phyloP scores from a whole-genome alignment of 179 eudicot genomes.

The Nepenthes alata region DNA sequence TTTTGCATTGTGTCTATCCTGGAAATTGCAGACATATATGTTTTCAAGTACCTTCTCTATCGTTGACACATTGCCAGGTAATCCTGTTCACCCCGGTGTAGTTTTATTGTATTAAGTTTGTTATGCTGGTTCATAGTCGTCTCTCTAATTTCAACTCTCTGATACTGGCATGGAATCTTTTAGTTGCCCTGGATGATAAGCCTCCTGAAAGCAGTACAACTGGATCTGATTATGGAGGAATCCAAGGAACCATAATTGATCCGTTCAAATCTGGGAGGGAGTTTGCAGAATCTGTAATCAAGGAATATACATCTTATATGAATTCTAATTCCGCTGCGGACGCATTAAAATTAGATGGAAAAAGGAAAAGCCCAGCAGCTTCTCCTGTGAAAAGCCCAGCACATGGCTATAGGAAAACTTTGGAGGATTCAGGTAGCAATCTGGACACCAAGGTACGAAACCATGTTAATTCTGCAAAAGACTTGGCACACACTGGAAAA shows the following conservation, averaged over 20 bases:
- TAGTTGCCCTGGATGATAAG: slow-evolving; percentile 36
- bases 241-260: slow-evolving; percentile 22
- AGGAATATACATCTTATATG: slow-evolving; percentile 19
- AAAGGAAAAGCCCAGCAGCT: slow-evolving; percentile 15
- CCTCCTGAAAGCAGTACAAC: slow-evolving; percentile 28
- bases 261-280: slow-evolving; percentile 30
- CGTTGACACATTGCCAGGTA: slow-evolving; percentile 79
- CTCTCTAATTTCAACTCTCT: slow-evolving; percentile 9
- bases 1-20: slow-evolving; percentile 16
- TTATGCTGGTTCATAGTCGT: slow-evolving; percentile 2
- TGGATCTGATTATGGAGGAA: slow-evolving; percentile 15
- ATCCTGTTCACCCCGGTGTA: slow-evolving; percentile 5
- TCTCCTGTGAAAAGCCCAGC: slow-evolving; percentile 25
- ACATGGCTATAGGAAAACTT: slow-evolving; percentile 23
- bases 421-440: slow-evolving; percentile 31
- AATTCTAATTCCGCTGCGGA: slow-evolving; percentile 24
- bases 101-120: slow-evolving; percentile 1
- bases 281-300: slow-evolving; percentile 23
- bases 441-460: slow-evolving; percentile 20
- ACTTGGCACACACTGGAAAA: slow-evolving; percentile 18
- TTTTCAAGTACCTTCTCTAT: slow-evolving; percentile 86
- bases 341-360: slow-evolving; percentile 30
- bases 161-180: slow-evolving; percentile 13
- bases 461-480: slow-evolving; percentile 11
- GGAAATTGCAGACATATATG: slow-evolving; percentile 62